Base-by-base conservation (phyloP, 768 basidiomycete species). In the Pisolithus marmoratus region DNA sequence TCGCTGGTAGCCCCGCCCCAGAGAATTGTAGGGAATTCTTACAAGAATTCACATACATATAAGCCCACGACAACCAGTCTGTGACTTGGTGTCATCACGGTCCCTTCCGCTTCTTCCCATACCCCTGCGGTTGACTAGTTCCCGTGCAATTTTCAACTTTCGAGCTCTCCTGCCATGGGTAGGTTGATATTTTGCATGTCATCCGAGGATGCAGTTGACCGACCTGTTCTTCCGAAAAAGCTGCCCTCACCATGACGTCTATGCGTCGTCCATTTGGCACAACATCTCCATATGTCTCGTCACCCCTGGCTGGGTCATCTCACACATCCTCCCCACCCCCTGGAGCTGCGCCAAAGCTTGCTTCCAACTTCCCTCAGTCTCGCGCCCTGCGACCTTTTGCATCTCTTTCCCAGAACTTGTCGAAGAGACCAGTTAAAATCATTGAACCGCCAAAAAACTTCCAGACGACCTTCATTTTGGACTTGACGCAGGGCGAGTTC, bases 401-500 rank as follows among this genome's bases (percentile, higher is more conserved):
- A 15, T 78, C 83, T 47, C 75, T 89, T 56, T 65, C 66, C 50
- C 64, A 67, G 52, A 60, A 51, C 9, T 14, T 48, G 4, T 68
- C 61, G 51, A 74, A 73, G 46, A 79, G 80, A 50, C 72, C 83
- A 6, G 74, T 83, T 17, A 92, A 92, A 63, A 74, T 91, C 63
- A 90, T 93, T 52, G 79, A 89, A 64, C 85, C 87, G 9, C 87
- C 90, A 24, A 76, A 82, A 61, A 82, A 86, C 64, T 81, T 81
- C 68, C 78, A 80, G 65, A 74, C 75, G 45, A 81, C 79, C 37
- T 92, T 90, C 60, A 74, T 85, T 54, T 81, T 93, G 48, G 79
- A 91, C 68, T 76, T 93, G 52, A 90, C 90, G 0, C 90, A 90
- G 65, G 88, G 81, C 8, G 90, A 93, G 66, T 77, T 93, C 65